Conservation (phyloP, 208 protist genomes). For the Vickermania spadyakhi region DNA sequence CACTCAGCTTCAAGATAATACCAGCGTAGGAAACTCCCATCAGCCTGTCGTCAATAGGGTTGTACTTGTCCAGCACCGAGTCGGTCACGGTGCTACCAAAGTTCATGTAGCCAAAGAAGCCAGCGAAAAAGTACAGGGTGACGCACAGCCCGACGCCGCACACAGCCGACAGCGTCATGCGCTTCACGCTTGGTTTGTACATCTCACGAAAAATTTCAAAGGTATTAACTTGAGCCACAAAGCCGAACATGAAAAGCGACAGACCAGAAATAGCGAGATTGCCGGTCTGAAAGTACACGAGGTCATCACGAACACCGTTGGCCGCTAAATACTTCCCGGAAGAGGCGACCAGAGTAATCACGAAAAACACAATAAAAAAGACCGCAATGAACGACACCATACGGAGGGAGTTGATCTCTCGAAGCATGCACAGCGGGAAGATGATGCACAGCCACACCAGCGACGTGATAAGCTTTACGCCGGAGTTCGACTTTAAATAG, state of each 20-base stretch:
- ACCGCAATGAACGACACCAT: constrained; percentile 51
- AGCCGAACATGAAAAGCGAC: constrained; percentile 64
- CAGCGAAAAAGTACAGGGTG: constrained; percentile 57
- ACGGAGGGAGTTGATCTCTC: constrained; percentile 79
- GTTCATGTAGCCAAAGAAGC: constrained; percentile 74
- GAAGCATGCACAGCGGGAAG: constrained; percentile 63
- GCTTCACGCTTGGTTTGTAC: constrained; percentile 27
- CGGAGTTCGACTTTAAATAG: constrained; percentile 20
- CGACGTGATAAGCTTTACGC: constrained; percentile 34
- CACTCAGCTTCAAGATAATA: constrained; percentile 44
- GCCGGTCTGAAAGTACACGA: constrained; percentile 36
- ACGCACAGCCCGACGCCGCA: constrained; percentile 38
- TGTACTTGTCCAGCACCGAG: constrained; percentile 43
- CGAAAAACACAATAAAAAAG: constrained; percentile 63
- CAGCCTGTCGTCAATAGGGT: constrained; percentile 20
- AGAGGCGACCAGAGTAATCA: constrained; percentile 54
- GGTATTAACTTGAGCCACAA: constrained; percentile 59
- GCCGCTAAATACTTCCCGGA: constrained; percentile 15
- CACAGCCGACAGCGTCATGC: constrained; percentile 35
- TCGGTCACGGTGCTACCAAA: constrained; percentile 37
- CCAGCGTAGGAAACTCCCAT: constrained; percentile 37
- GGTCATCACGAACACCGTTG: constrained; percentile 15
- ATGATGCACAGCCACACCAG: constrained; percentile 59
- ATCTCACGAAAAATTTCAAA: constrained; percentile 59
- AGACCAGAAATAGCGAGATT: constrained; percentile 42